Conservation (phyloP, 106 monocot genomes). For the Hemerocallis citrina region DNA sequence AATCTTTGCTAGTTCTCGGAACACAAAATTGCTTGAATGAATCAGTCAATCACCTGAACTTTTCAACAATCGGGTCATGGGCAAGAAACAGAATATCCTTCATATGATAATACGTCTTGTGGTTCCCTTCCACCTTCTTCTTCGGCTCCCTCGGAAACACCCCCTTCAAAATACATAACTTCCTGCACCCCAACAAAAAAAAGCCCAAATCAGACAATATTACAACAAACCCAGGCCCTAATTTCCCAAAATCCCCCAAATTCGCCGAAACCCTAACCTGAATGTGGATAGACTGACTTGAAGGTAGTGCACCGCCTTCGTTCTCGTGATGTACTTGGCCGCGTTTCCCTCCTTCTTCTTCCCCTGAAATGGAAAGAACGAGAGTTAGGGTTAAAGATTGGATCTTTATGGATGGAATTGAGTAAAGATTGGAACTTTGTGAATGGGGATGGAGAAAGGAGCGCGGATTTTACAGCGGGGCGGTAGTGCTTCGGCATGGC, state of each 20-base stretch:
- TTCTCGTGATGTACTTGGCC: conserved; percentile 91
- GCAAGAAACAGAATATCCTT: conserved; percentile 78
- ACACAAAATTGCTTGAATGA: no score
- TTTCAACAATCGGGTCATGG: conserved; percentile 83
- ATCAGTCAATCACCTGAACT: conserved; percentile 44
- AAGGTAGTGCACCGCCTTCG: conserved; percentile 67
- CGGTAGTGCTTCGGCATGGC: no score
- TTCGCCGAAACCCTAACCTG: conserved; percentile 34
- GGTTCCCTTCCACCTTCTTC: conserved; percentile 85
- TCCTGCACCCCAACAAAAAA: conserved; percentile 43
- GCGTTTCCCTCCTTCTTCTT: conserved; percentile 97
- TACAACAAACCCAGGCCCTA: neutral
- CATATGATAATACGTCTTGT: conserved; percentile 89
- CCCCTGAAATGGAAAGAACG: conserved; percentile 27
- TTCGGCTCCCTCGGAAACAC: conserved; percentile 84
- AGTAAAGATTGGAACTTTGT: no score
- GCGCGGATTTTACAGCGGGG: no score
- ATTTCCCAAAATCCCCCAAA: neutral
- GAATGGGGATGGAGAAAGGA: no score
- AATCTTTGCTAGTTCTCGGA: no score
- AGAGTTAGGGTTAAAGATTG: no score
- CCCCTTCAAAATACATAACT: conserved; percentile 89
- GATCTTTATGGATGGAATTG: no score
- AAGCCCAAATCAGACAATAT: neutral
- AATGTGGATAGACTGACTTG: conserved; percentile 68